These are phyloP conservation scores for Mucor racemosus DNA, from an alignment of 371 early-diverging fungal species.

Conservation along the genomic window DNA sequence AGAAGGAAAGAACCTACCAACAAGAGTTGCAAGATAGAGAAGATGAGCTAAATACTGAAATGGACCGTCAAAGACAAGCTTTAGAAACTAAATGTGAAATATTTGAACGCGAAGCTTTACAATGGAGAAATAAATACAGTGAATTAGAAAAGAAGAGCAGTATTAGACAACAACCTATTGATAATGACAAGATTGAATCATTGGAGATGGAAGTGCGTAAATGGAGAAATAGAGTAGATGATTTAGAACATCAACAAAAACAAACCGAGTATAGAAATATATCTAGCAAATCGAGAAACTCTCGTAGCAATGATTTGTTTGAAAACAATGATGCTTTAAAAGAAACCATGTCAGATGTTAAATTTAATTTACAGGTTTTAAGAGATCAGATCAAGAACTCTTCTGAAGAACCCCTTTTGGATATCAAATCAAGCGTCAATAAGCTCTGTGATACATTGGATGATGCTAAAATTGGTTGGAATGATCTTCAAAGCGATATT, in stretches of 20 bases:
- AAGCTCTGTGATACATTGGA: slow-evolving; percentile 35
- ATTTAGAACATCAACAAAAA: slow-evolving; percentile 26
- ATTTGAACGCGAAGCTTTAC: slow-evolving; percentile 27
- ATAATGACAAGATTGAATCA: slow-evolving; percentile 19
- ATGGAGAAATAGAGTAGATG: slow-evolving; percentile 29
- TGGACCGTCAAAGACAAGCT: slow-evolving; percentile 24
- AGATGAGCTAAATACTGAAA: slow-evolving; percentile 28
- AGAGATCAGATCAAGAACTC: slow-evolving; percentile 36
- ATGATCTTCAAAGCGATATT: slow-evolving; percentile 40
- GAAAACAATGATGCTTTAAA: slow-evolving; percentile 13
- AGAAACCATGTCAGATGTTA: slow-evolving; percentile 37
- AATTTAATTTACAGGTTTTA: slow-evolving; percentile 38
- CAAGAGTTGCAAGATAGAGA: slow-evolving; percentile 28
- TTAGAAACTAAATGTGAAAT: slow-evolving; percentile 27
- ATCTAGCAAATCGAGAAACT: not conserved
- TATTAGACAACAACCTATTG: not conserved
- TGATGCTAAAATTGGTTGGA: slow-evolving; percentile 39
- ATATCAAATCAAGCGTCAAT: slow-evolving; percentile 36
- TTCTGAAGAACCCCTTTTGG: slow-evolving; percentile 29
- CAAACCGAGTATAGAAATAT: slow-evolving; percentile 17
- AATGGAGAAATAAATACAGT: slow-evolving; percentile 27
- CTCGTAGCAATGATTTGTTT: not conserved
- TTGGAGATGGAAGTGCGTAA: slow-evolving; percentile 27
- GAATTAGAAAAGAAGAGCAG: slow-evolving; percentile 17
- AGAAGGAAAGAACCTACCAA: slow-evolving; percentile 21